Evolutionary conservation across 1,284 basidiomycete species (phyloP).

Genomic region (Fomitopsis schrenkii): DNA sequence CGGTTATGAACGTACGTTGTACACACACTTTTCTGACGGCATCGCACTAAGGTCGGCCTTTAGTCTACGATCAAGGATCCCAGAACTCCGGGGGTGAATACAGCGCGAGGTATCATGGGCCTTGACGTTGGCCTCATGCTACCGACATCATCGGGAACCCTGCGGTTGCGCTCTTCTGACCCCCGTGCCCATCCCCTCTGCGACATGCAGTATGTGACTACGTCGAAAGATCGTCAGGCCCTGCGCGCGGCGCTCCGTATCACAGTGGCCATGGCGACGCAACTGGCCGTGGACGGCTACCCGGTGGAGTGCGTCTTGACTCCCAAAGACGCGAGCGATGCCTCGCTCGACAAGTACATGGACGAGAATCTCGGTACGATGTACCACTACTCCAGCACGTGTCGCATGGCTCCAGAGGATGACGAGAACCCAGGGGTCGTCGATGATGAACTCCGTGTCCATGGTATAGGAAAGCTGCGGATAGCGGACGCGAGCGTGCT

Average conservation of each 20-base stretch:
- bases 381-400: constrained; percentile 34
- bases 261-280: constrained; percentile 17
- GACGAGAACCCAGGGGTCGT: constrained; percentile 24
- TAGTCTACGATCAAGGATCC: background rate
- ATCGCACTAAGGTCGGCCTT: too few relatives aligned
- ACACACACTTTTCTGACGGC: too few relatives aligned
- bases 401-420: constrained; percentile 33
- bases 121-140: constrained; percentile 34
- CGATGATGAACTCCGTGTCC: constrained; percentile 44
- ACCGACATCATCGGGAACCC: constrained; percentile 28
- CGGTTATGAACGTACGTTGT: constrained; percentile 26
- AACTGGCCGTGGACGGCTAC: constrained; percentile 30
- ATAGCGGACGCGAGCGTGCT: constrained; percentile 39
- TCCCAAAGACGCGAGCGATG: constrained; percentile 21
- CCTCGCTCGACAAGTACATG: constrained; percentile 25
- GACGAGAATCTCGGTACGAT: constrained; percentile 22
- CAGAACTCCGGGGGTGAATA: constrained; percentile 10
- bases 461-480: constrained; percentile 38
- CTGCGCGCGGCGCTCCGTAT: constrained; percentile 17
- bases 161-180: constrained; percentile 29
- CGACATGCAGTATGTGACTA: background rate
- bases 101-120: background rate
- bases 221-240: constrained; percentile 15
- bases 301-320: constrained; percentile 22
- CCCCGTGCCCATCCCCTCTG: constrained; percentile 19